Percentiles rank a stretch among this genome's conserved stretches.
Conservation (phyloP, 2,329 filamentous ascomycete genomes). For the Colletotrichum tanaceti region DNA sequence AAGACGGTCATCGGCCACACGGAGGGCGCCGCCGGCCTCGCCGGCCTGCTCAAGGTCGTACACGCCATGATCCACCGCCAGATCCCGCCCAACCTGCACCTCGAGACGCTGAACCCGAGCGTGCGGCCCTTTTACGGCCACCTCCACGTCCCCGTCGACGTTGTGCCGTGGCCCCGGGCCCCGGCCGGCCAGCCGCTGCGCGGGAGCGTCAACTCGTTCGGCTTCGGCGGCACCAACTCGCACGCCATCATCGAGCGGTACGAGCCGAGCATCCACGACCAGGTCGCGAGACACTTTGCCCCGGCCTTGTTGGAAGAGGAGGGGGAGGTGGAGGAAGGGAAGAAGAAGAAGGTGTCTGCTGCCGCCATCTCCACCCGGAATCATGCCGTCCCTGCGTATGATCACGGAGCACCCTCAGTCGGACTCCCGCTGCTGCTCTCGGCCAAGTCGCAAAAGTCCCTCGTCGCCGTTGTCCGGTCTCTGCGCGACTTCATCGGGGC, state of each 20-base stretch:
- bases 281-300: slow-evolving; percentile 30
- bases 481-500: slow-evolving; percentile 29
- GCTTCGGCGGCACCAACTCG: slow-evolving; percentile 43
- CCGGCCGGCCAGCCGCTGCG: slow-evolving; percentile 40
- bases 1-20: slow-evolving; percentile 44
- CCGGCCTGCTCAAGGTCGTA: slow-evolving; percentile 41
- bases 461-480: slow-evolving; percentile 26
- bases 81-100: slow-evolving; percentile 41
- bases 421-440: slow-evolving; percentile 31
- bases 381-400: not conserved
- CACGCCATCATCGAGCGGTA: slow-evolving; percentile 43
- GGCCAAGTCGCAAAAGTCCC: slow-evolving; percentile 38
- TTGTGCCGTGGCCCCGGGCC: slow-evolving; percentile 45
- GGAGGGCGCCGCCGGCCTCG: slow-evolving; percentile 41
- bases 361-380: not conserved
- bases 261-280: slow-evolving; percentile 32
- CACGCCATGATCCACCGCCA: slow-evolving; percentile 39
- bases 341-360: not conserved
- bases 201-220: slow-evolving; percentile 44
- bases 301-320: not conserved
- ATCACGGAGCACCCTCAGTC: slow-evolving; percentile 1
- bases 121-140: slow-evolving; percentile 43
- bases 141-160: slow-evolving; percentile 45
- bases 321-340: too few species aligned
- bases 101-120: slow-evolving; percentile 41